These are phyloP conservation scores for Thymus mandschuricus DNA, from an alignment of 257 asterid species.

Conservation along the genomic window DNA sequence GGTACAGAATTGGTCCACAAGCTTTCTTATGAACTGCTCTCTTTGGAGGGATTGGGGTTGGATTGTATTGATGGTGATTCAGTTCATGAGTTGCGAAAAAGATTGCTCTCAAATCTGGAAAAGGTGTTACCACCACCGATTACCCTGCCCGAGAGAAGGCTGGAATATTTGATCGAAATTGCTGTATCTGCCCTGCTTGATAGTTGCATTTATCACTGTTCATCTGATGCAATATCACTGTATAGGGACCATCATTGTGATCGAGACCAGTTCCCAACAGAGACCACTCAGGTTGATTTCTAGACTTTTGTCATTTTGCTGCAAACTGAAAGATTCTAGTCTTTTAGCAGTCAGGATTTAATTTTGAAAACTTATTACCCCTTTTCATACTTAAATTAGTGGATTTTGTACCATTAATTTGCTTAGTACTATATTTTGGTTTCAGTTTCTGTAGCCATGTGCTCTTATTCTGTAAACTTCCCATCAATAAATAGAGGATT, in stretches of 20 bases:
- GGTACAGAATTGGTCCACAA: slow-evolving; percentile 59
- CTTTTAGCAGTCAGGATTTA: not conserved
- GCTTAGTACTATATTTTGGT: not conserved
- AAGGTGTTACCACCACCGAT: slow-evolving; percentile 75
- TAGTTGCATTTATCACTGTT: slow-evolving; percentile 66
- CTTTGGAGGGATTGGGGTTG: slow-evolving; percentile 48
- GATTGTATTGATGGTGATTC: slow-evolving; percentile 42
- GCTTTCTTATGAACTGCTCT: slow-evolving; percentile 64
- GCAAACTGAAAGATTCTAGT: slow-evolving; percentile 17
- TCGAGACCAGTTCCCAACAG: slow-evolving; percentile 72
- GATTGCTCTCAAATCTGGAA: slow-evolving; percentile 57
- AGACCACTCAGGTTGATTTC: slow-evolving; percentile 75
- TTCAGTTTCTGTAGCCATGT: not conserved
- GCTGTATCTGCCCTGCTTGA: slow-evolving; percentile 68
- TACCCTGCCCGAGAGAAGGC: slow-evolving; percentile 76
- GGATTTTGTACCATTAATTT: slow-evolving; percentile 6
- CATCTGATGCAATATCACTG: slow-evolving; percentile 54
- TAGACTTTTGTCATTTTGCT: slow-evolving; percentile 23
- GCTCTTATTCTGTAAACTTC: slow-evolving; percentile 2
- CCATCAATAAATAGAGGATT: slow-evolving; percentile 3
- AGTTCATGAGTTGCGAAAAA: slow-evolving; percentile 46
- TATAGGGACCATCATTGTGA: slow-evolving; percentile 81
- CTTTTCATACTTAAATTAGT: not conserved
- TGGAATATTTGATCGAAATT: slow-evolving; percentile 82
- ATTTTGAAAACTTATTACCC: slow-evolving; percentile 8